phyloP scores from a whole-genome alignment of 1,139 yeast genomes.

The Casaregolazyma suthepensis region DNA sequence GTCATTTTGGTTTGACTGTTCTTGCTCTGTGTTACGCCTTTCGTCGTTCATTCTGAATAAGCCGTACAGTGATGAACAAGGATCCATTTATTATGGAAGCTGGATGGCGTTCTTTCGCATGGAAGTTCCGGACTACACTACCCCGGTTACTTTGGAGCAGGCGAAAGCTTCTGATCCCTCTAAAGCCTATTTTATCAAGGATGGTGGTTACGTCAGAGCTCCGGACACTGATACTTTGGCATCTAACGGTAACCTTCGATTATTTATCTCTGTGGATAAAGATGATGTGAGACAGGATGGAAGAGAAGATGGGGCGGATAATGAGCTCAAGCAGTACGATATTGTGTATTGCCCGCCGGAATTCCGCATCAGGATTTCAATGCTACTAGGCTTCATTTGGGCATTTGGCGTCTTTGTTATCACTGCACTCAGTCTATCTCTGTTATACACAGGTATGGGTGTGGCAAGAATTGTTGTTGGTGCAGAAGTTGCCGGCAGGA shows the following conservation, averaged over 20 bases:
- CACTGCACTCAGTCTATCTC: conserved; percentile 25
- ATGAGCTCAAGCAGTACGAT: conserved; percentile 52
- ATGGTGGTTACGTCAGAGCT: conserved; percentile 79
- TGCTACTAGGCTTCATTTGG: conserved; percentile 61
- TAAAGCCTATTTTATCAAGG: conserved; percentile 38
- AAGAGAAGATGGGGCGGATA: conserved; percentile 35
- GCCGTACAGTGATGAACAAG: conserved; percentile 72
- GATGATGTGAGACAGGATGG: conserved; percentile 48
- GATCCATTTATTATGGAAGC: conserved; percentile 56
- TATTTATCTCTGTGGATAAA: conserved; percentile 79
- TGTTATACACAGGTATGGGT: conserved; percentile 29
- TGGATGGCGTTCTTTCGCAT: conserved; percentile 38
- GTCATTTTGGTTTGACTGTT: conserved; percentile 52
- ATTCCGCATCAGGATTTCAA: conserved; percentile 55
- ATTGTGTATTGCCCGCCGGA: conserved; percentile 85
- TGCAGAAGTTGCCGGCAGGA: background rate
- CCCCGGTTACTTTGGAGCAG: conserved; percentile 49
- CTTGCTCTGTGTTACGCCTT: conserved; percentile 56
- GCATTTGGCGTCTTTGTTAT: conserved; percentile 51
- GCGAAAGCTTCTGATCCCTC: conserved; percentile 31
- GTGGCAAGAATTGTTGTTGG: background rate
- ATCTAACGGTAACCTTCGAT: conserved; percentile 45
- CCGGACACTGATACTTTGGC: conserved; percentile 78
- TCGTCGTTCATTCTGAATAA: conserved; percentile 72
- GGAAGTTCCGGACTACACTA: conserved; percentile 51